phyloP scores from a whole-genome alignment of 2,329 filamentous ascomycete species.

The Botrytis galanthina region DNA sequence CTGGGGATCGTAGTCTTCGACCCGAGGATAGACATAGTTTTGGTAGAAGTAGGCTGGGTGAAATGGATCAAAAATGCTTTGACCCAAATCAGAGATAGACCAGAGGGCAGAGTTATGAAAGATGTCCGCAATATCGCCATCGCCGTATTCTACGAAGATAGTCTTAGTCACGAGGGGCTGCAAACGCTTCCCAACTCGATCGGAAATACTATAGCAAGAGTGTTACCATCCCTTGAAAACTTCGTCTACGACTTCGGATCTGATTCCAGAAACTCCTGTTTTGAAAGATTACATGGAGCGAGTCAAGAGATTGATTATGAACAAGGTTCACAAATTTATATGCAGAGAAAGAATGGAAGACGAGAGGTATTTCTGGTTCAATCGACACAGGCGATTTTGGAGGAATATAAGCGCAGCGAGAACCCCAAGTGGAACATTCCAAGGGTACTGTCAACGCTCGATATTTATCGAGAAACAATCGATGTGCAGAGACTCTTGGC shows the following conservation, averaged over 20 bases:
- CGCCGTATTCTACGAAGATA: not conserved
- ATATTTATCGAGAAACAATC: not conserved
- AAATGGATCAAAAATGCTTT: not conserved
- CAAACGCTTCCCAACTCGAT: not conserved
- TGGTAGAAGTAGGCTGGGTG: not conserved
- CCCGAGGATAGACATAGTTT: constrained; percentile 6
- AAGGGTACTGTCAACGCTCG: not conserved
- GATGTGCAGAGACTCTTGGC: not conserved
- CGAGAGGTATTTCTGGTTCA: not conserved
- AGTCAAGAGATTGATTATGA: not conserved
- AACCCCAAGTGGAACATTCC: not conserved
- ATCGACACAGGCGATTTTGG: not conserved
- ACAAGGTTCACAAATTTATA: not conserved
- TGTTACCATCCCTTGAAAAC: not conserved
- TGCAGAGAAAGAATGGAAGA: not conserved
- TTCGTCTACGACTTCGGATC: not conserved
- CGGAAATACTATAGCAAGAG: not conserved
- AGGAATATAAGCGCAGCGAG: not conserved
- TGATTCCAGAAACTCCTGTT: not conserved
- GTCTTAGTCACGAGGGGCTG: not conserved
- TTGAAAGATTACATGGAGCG: not conserved
- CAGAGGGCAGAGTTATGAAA: not conserved
- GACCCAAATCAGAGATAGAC: not conserved
- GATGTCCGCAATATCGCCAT: constrained; percentile 2
- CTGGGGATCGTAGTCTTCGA: not conserved